phyloP scores from a whole-genome alignment of 2,329 filamentous ascomycete species.

The Ilyonectria robusta region DNA sequence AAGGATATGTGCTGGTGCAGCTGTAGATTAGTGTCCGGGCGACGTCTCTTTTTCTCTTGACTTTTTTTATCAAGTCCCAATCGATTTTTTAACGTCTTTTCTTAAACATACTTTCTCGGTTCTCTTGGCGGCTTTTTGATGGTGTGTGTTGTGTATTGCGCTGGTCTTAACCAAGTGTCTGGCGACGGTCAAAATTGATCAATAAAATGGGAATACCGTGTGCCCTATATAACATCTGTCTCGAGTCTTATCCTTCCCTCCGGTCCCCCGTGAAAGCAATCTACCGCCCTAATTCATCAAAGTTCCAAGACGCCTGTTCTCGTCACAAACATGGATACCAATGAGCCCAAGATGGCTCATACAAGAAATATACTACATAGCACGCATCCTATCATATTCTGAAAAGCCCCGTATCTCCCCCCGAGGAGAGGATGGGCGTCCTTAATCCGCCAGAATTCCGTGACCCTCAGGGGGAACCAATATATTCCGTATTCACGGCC shows the following conservation, averaged over 20 bases:
- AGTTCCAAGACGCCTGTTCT: background rate
- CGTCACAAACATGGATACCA: background rate
- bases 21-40: constrained; percentile 47
- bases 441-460: background rate
- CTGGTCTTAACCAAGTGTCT: background rate
- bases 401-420: background rate
- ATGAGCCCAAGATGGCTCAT: background rate
- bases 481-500: constrained; percentile 55
- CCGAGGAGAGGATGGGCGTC: background rate
- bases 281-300: background rate
- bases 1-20: constrained; percentile 40
- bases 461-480: background rate
- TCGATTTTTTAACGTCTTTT: constrained; percentile 34
- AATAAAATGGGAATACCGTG: background rate
- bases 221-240: background rate
- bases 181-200: background rate
- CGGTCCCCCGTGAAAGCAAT: background rate
- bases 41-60: constrained; percentile 39
- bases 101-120: background rate
- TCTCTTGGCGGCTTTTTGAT: background rate
- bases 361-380: background rate
- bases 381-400: background rate
- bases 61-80: constrained; percentile 40
- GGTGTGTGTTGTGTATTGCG: background rate
- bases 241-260: no score